Percentiles rank a stretch among this genome's conserved stretches.
phyloP scores from a whole-genome alignment of 441 rosid genomes.

The Corymbia citriodora region DNA sequence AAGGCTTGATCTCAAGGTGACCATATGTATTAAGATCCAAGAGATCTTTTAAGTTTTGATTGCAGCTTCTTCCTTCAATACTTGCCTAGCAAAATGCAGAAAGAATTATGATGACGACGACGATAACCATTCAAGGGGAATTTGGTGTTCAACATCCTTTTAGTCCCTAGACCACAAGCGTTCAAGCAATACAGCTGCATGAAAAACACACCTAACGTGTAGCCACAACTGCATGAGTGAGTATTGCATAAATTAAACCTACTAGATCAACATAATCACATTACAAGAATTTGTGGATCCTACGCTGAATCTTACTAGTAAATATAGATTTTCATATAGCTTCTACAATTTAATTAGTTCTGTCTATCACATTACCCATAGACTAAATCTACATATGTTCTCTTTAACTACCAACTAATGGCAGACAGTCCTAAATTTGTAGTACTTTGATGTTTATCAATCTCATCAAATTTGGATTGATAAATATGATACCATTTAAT shows the following conservation, averaged over 20 bases:
- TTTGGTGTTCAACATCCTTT: background rate
- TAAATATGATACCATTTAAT: too few relatives aligned
- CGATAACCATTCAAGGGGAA: background rate
- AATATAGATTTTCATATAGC: background rate
- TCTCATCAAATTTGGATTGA: too few relatives aligned
- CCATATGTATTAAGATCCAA: background rate
- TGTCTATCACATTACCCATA: background rate
- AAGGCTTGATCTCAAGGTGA: background rate
- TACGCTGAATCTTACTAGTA: background rate
- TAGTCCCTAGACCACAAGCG: background rate
- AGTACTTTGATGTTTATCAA: too few relatives aligned
- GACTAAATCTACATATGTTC: background rate
- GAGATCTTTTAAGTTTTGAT: too few relatives aligned
- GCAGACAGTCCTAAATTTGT: background rate
- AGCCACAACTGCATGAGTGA: background rate
- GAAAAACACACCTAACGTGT: background rate
- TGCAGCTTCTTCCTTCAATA: too few relatives aligned
- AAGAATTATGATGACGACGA: background rate
- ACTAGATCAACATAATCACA: too few relatives aligned
- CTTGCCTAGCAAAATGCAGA: background rate
- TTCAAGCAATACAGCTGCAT: background rate
- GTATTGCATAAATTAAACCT: too few relatives aligned
- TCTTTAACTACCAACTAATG: accelerated
- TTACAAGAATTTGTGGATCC: background rate
- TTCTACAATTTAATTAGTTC: background rate